Percentiles rank a stretch among this genome's conserved stretches.
phyloP scores from a whole-genome alignment of 2,329 filamentous ascomycete species.

The Colletotrichum sp. region DNA sequence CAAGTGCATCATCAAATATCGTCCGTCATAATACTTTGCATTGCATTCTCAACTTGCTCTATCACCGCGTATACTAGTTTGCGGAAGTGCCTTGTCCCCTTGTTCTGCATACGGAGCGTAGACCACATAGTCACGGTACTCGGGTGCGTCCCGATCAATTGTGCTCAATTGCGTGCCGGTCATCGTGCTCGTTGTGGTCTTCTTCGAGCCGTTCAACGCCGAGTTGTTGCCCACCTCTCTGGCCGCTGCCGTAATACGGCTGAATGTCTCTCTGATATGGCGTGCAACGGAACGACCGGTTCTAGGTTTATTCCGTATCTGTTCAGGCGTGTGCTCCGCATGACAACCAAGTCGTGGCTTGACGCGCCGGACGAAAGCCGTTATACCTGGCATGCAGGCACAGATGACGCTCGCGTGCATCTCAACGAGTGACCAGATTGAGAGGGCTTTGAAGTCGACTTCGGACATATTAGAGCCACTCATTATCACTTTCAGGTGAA shows the following conservation, averaged over 20 bases:
- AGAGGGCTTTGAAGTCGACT: slow-evolving; percentile 1
- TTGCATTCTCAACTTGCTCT: fast-evolving
- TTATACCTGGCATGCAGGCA: slow-evolving; percentile 14
- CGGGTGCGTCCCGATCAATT: background rate
- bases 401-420: slow-evolving; percentile 15
- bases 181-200: background rate
- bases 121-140: background rate
- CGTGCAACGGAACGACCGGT: background rate
- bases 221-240: background rate
- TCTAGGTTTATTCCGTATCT: background rate
- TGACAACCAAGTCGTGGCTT: background rate
- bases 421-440: slow-evolving; percentile 9
- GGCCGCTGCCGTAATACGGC: background rate
- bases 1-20: background rate
- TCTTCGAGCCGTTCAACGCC: background rate
- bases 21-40: fast-evolving
- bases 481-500: background rate
- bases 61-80: background rate
- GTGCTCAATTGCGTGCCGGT: background rate
- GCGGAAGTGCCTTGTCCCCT: background rate
- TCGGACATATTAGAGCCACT: background rate
- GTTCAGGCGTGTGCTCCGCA: background rate
- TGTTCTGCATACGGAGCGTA: background rate
- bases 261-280: background rate
- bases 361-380: slow-evolving; percentile 2